These are phyloP conservation scores for Calonectria naviculata DNA, from an alignment of 2,329 filamentous ascomycete species.

Conservation along the genomic window DNA sequence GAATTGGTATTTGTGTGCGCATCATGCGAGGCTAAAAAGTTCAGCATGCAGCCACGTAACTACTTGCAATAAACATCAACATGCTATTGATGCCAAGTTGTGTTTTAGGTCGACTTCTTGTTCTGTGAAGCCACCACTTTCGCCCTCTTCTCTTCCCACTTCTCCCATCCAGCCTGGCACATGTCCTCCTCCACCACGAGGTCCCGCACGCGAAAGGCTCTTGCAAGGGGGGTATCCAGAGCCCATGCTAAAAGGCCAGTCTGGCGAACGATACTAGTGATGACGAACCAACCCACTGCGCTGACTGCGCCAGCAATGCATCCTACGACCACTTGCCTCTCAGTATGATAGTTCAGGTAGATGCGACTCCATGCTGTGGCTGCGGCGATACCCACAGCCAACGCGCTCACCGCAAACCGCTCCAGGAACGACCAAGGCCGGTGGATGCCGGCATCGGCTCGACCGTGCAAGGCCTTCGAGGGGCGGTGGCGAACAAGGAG, in stretches of 20 bases:
- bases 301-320: conserved; percentile 75
- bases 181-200: conserved; percentile 89
- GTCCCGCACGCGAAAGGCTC: conserved; percentile 81
- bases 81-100: background rate
- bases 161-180: conserved; percentile 92
- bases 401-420: conserved; percentile 64
- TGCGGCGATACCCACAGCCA: conserved; percentile 70
- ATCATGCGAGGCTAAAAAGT: background rate
- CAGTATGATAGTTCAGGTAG: conserved; percentile 94
- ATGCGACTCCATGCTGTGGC: conserved; percentile 84
- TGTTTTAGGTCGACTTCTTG: conserved; percentile 9
- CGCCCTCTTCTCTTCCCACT: conserved; percentile 75
- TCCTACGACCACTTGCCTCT: conserved; percentile 87
- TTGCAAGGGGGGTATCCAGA: conserved; percentile 72
- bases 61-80: background rate
- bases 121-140: conserved; percentile 42
- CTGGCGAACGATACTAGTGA: conserved; percentile 74
- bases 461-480: conserved; percentile 43
- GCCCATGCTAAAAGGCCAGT: conserved; percentile 78
- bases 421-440: conserved; percentile 70
- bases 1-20: no score
- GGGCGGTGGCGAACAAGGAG: conserved; percentile 83
- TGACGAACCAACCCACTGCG: conserved; percentile 81
- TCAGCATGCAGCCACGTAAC: background rate
- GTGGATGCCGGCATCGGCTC: conserved; percentile 22